These are phyloP conservation scores for Yarrowia deformans DNA, from an alignment of 805 yeast species.

Conservation along the genomic window DNA sequence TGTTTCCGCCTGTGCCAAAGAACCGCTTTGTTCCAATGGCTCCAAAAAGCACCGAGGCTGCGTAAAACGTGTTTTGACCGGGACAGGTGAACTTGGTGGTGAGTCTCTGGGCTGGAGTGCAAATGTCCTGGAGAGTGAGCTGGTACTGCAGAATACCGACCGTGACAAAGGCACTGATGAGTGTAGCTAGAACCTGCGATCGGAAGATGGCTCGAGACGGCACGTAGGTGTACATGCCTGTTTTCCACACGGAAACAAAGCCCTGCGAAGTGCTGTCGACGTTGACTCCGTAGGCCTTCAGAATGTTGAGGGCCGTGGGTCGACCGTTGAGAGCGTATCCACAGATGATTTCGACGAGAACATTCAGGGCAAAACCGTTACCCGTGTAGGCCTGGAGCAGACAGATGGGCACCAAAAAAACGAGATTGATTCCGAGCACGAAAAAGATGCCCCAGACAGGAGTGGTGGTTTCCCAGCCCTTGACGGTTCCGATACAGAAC, in stretches of 20 bases:
- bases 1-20: slow-evolving; percentile 46
- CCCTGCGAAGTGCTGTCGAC: slow-evolving; percentile 67
- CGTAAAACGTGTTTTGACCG: slow-evolving; percentile 56
- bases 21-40: slow-evolving; percentile 58
- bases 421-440: slow-evolving; percentile 60
- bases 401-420: slow-evolving; percentile 64
- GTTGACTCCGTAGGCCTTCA: slow-evolving; percentile 67
- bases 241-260: slow-evolving; percentile 63
- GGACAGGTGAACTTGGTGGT: slow-evolving; percentile 51
- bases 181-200: slow-evolving; percentile 53
- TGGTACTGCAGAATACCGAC: slow-evolving; percentile 50
- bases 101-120: slow-evolving; percentile 45
- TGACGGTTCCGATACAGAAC: slow-evolving; percentile 48
- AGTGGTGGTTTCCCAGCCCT: slow-evolving; percentile 56
- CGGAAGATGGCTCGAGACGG: slow-evolving; percentile 64
- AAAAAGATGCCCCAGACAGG: slow-evolving; percentile 69
- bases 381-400: slow-evolving; percentile 67
- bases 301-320: slow-evolving; percentile 66
- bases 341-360: slow-evolving; percentile 66
- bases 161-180: slow-evolving; percentile 50
- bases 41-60: slow-evolving; percentile 58
- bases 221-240: slow-evolving; percentile 65
- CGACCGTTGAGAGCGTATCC: slow-evolving; percentile 73
- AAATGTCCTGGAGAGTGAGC: slow-evolving; percentile 47
- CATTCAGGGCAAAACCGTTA: slow-evolving; percentile 62